These are phyloP conservation scores for Globisporangium sylvaticum DNA, from an alignment of 352 stramenopile genomes.

Conservation along the genomic window DNA sequence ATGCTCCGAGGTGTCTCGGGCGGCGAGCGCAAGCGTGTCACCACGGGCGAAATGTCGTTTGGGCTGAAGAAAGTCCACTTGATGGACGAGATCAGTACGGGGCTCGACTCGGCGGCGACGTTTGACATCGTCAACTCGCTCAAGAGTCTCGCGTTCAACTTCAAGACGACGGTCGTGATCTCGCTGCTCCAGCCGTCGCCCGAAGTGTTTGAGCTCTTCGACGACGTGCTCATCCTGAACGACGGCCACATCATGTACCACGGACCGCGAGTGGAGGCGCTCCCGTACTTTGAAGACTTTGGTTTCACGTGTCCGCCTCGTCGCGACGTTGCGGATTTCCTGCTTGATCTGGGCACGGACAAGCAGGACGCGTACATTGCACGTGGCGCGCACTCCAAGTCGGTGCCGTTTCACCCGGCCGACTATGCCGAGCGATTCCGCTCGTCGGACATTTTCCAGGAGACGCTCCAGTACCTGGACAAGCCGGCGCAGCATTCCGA, in stretches of 20 bases:
- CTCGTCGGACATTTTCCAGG: slow-evolving; percentile 45
- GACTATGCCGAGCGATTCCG: slow-evolving; percentile 57
- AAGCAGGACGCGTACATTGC: slow-evolving; percentile 46
- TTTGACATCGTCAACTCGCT: slow-evolving; percentile 57
- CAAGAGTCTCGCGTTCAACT: slow-evolving; percentile 37
- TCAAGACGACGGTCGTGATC: slow-evolving; percentile 60
- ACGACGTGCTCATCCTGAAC: slow-evolving; percentile 91
- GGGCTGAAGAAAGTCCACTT: slow-evolving; percentile 69
- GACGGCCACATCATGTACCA: slow-evolving; percentile 88
- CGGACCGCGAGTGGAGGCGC: slow-evolving; percentile 25
- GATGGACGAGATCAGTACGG: slow-evolving; percentile 78
- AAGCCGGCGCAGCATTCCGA: slow-evolving; percentile 12
- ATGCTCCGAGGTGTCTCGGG: slow-evolving; percentile 73
- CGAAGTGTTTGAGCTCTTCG: slow-evolving; percentile 92
- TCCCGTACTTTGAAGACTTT: slow-evolving; percentile 47
- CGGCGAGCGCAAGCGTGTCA: slow-evolving; percentile 90
- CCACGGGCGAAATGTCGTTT: slow-evolving; percentile 84
- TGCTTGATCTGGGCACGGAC: slow-evolving; percentile 49
- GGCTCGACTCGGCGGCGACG: slow-evolving; percentile 49
- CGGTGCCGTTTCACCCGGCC: slow-evolving; percentile 21
- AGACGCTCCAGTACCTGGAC: slow-evolving; percentile 38
- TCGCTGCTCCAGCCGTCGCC: slow-evolving; percentile 90
- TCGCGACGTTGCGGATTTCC: slow-evolving; percentile 51
- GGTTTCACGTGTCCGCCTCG: slow-evolving; percentile 41
- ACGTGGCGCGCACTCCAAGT: not conserved